Percentiles rank a stretch among this genome's conserved stretches.
These are phyloP conservation scores for Cichorium intybus DNA, from an alignment of 140 eudicot genomes.

Conservation along the genomic window DNA sequence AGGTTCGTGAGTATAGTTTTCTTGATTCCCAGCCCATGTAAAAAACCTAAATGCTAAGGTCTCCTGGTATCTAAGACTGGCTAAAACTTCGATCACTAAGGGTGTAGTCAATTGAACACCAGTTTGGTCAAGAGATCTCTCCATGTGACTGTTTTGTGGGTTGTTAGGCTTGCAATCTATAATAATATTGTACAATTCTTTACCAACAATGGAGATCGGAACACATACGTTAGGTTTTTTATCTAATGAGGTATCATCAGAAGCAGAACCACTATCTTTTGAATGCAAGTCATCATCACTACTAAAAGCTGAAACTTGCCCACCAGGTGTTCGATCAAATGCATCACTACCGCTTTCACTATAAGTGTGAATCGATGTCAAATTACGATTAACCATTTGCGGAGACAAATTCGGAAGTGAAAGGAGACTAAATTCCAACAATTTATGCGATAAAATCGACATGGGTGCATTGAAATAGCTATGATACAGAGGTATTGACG, in stretches of 20 bases:
- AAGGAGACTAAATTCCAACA: neutral
- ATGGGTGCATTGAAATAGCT: conserved; percentile 10
- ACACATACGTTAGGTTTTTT: conserved; percentile 8
- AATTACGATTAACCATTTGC: neutral
- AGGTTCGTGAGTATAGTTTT: conserved; percentile 62
- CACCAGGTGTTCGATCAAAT: conserved; percentile 35
- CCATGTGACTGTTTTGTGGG: conserved; percentile 48
- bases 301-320: conserved; percentile 22
- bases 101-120: conserved; percentile 53
- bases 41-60: conserved; percentile 81
- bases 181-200: conserved; percentile 43
- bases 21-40: conserved; percentile 84
- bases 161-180: conserved; percentile 37
- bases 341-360: conserved; percentile 2
- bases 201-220: conserved; percentile 28
- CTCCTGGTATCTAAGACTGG: conserved; percentile 66
- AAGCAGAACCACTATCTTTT: conserved; percentile 14
- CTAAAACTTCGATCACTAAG: conserved; percentile 57
- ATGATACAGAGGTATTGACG: conserved; percentile 11
- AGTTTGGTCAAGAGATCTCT: conserved; percentile 45
- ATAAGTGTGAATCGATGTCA: conserved; percentile 9
- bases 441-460: neutral
- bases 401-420: conserved; percentile 9
- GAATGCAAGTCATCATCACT: conserved; percentile 2
- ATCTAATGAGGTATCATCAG: conserved; percentile 22